Percentiles rank a stretch among this genome's conserved stretches.
Conservation (phyloP, 2,329 filamentous ascomycete genomes). For the Colletotrichum incanum region DNA sequence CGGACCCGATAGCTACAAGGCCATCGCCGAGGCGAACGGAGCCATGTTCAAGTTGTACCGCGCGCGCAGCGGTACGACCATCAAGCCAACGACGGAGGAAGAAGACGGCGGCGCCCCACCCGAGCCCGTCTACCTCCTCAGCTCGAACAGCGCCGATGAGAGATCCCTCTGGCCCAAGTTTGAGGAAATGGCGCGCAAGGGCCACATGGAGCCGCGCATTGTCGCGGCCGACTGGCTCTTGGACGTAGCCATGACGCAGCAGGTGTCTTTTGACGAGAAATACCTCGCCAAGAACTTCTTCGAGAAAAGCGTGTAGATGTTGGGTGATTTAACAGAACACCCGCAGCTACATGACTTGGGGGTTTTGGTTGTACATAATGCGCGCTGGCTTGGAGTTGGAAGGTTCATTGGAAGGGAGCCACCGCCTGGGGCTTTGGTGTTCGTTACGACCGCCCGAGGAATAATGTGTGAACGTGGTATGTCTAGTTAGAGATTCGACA, state of each 20-base stretch:
- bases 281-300: slow-evolving; percentile 70
- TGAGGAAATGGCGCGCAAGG: slow-evolving; percentile 81
- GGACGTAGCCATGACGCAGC: slow-evolving; percentile 90
- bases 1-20: slow-evolving; percentile 86
- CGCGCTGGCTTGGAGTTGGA: slow-evolving; percentile 24
- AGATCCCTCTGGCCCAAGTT: slow-evolving; percentile 85
- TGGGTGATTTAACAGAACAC: not conserved
- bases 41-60: slow-evolving; percentile 85
- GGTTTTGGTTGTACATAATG: slow-evolving; percentile 15
- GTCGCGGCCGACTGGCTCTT: slow-evolving; percentile 92
- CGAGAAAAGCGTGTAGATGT: slow-evolving; percentile 34
- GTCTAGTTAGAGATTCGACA: slow-evolving; percentile 19
- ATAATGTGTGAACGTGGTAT: slow-evolving; percentile 31
- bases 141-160: slow-evolving; percentile 77
- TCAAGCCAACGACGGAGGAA: slow-evolving; percentile 73
- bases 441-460: slow-evolving; percentile 10
- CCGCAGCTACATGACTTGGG: not conserved
- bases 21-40: slow-evolving; percentile 91
- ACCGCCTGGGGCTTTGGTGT: not conserved
- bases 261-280: slow-evolving; percentile 77
- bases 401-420: not conserved
- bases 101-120: slow-evolving; percentile 74
- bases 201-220: slow-evolving; percentile 85
- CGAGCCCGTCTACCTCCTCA: slow-evolving; percentile 88
- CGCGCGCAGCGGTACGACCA: slow-evolving; percentile 78